Evolutionary conservation across 495 filamentous ascomycete species (phyloP).

Genomic region (Staphylotrichum longicolle): DNA sequence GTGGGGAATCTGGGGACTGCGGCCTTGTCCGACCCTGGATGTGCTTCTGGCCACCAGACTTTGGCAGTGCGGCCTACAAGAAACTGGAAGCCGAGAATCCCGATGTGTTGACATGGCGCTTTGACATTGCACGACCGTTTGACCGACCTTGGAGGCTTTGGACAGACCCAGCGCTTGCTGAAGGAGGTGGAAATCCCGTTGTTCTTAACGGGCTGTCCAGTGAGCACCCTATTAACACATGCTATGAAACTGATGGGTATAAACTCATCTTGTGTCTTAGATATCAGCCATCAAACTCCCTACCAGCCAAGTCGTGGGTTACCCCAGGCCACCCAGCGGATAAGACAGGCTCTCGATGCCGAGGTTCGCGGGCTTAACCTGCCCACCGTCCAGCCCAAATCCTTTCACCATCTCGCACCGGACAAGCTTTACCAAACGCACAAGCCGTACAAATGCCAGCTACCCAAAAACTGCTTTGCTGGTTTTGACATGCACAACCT

Average conservation of each 20-base stretch:
- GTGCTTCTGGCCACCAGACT: slow-evolving; percentile 15
- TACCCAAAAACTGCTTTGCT: slow-evolving; percentile 12
- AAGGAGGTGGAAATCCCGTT: background rate
- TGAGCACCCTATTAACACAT: background rate
- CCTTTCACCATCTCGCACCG: slow-evolving; percentile 18
- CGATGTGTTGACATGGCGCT: slow-evolving; percentile 19
- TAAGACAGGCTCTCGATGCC: slow-evolving; percentile 8
- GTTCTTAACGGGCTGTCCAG: background rate
- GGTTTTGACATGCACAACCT: slow-evolving; percentile 20
- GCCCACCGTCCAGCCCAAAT: slow-evolving; percentile 12
- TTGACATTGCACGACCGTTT: slow-evolving; percentile 14
- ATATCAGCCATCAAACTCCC: background rate
- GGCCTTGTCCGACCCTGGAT: slow-evolving; percentile 15
- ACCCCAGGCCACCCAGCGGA: background rate
- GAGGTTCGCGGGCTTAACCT: slow-evolving; percentile 7
- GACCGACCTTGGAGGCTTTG: slow-evolving; percentile 19
- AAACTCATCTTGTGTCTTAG: background rate
- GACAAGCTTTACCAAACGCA: slow-evolving; percentile 7
- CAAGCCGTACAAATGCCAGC: slow-evolving; percentile 23
- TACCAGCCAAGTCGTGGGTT: background rate
- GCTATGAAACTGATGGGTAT: background rate
- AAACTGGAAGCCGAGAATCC: slow-evolving; percentile 5
- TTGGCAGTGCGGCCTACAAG: slow-evolving; percentile 8
- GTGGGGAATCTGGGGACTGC: background rate
- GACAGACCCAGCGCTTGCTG: slow-evolving; percentile 2